These are phyloP conservation scores for Chloroidium sp. DNA, from an alignment of 163 green algal species.

Conservation along the genomic window DNA sequence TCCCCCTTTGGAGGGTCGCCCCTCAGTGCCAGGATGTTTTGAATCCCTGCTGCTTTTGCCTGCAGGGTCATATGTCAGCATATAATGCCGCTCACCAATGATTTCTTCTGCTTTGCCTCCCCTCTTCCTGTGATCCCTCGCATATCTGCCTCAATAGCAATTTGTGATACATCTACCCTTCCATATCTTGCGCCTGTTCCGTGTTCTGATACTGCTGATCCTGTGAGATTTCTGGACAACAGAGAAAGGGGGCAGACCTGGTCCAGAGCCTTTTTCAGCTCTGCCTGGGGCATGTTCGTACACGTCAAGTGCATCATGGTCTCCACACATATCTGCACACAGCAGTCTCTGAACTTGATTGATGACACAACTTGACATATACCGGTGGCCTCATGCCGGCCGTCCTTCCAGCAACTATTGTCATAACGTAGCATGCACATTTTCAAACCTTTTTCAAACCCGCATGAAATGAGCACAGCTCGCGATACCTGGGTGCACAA, in stretches of 20 bases:
- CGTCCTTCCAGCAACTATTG: not conserved
- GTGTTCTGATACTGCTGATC: not conserved
- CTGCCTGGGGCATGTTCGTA: constrained; percentile 94
- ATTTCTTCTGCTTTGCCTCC: too few relatives aligned
- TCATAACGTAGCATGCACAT: not conserved
- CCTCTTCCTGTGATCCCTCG: too few relatives aligned
- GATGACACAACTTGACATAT: too few relatives aligned
- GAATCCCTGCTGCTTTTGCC: constrained; percentile 75
- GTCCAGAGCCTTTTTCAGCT: constrained; percentile 69
- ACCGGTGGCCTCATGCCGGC: too few relatives aligned
- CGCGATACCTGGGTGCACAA: too few relatives aligned
- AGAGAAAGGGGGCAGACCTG: constrained; percentile 36
- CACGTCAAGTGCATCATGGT: constrained; percentile 99
- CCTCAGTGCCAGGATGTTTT: constrained; percentile 92
- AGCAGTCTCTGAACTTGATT: too few relatives aligned
- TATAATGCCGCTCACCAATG: too few relatives aligned
- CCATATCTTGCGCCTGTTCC: too few relatives aligned
- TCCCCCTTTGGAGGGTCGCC: constrained; percentile 93
- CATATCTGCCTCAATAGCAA: too few relatives aligned
- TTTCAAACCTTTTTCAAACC: not conserved
- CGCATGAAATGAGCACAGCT: too few relatives aligned
- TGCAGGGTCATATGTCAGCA: constrained; percentile 14
- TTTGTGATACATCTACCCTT: too few relatives aligned
- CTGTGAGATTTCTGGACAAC: not conserved
- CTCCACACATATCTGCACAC: constrained; percentile 81